Base-by-base conservation (phyloP, 164 flowering plant genomes). In the Liquidambar formosana region DNA sequence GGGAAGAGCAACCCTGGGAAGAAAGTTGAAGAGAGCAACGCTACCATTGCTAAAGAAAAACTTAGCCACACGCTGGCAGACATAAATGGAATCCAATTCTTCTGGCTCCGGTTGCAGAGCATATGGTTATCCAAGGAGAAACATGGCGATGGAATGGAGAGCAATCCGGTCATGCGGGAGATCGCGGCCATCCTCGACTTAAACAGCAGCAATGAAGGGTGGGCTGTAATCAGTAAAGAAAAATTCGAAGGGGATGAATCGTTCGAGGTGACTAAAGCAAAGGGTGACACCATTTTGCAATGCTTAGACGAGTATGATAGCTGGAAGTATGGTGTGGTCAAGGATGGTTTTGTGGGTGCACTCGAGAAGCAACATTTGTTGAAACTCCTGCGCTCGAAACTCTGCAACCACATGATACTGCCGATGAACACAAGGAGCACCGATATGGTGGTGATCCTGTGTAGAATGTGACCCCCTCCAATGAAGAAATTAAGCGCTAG, bases 151-250 rank as follows among this genome's bases (percentile, higher is more conserved):
- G 70, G 71, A 4, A 73, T 77, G 5, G 85, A 78, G 54, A 68
- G 72, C 48, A 86, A 86, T 63, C 54, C 46, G 5, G 75, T 84
- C 12, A 80, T 83, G 87, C 86, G 79, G 64, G 87, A 83, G 69
- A 74, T 88, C 43, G 75, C 80, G 78, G 75, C 81, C 0, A 69
- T 88, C 78, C 81, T 88, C 19, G 82, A 80, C 74, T 86, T 66
- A 64, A 88, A 85, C 63, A 76, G 81, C 5, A 82, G 84, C 57
- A 82, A 80, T 1, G 69, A 77, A 26, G 89, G 89, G 0, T 90
- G 93, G 96, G 93, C 90, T 2, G 79, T 88, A 33, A 78, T 89
- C 57, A 62, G 84, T 64, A 56, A 54, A 10, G 97, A 94, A n/a
- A n/a, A n/a, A n/a, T n/a, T n/a, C n/a, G n/a, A n/a, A n/a, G n/a